These are phyloP conservation scores for Tilletia walkeri DNA, from an alignment of 1,284 basidiomycete genomes.

Conservation along the genomic window DNA sequence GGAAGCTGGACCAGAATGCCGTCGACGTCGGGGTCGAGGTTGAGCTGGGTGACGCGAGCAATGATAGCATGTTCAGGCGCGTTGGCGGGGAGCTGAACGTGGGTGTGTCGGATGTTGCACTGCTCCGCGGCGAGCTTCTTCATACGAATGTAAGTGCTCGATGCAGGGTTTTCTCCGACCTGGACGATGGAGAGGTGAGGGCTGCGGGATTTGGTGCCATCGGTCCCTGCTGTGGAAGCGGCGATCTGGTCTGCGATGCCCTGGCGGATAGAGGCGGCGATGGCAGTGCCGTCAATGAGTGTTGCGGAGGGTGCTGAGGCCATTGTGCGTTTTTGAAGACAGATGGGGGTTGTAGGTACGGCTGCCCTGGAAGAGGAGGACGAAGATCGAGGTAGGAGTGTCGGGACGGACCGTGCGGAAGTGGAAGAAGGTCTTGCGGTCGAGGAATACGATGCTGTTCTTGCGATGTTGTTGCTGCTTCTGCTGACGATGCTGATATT, in stretches of 20 bases:
- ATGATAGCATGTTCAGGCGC: slow-evolving; percentile 75
- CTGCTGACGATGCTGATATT: background rate
- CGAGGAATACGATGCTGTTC: background rate
- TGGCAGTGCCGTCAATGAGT: slow-evolving; percentile 80
- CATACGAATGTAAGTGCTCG: slow-evolving; percentile 92
- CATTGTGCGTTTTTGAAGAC: background rate
- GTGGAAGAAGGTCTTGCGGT: no score
- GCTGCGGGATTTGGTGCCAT: slow-evolving; percentile 74
- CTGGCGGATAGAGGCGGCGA: slow-evolving; percentile 68
- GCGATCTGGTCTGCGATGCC: slow-evolving; percentile 30
- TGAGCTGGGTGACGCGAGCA: slow-evolving; percentile 74
- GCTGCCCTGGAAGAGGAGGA: background rate
- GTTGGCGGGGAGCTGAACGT: slow-evolving; percentile 70
- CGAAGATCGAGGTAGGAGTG: no score
- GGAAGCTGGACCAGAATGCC: slow-evolving; percentile 98
- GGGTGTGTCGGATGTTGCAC: slow-evolving; percentile 84
- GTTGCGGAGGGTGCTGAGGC: slow-evolving; percentile 40
- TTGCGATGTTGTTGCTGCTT: background rate
- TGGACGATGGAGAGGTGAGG: slow-evolving; percentile 90
- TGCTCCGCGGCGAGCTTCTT: slow-evolving; percentile 94
- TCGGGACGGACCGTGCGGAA: no score
- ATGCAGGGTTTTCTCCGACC: slow-evolving; percentile 86
- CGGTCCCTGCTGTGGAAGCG: slow-evolving; percentile 37
- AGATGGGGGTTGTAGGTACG: background rate
- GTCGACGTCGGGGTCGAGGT: slow-evolving; percentile 76